phyloP scores from a whole-genome alignment of 805 yeast species.

The Saccharomycopsis vini region DNA sequence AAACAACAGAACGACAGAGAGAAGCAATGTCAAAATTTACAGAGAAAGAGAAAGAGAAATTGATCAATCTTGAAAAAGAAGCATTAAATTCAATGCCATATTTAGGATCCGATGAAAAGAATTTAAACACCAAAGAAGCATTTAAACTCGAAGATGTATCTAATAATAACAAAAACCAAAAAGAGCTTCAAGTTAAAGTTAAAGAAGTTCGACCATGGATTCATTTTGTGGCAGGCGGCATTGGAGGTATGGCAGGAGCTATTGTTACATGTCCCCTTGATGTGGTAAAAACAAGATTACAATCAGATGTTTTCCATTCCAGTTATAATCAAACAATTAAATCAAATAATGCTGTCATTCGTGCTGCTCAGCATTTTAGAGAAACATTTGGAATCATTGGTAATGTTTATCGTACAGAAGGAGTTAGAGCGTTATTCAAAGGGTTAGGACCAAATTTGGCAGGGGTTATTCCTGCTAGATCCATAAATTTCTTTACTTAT shows the following conservation, averaged over 20 bases:
- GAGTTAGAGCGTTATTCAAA: conserved; percentile 77
- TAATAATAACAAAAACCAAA: background rate
- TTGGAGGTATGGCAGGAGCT: conserved; percentile 98
- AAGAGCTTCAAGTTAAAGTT: conserved; percentile 10
- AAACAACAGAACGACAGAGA: too few relatives aligned
- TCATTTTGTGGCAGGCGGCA: conserved; percentile 83
- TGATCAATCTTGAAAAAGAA: conserved; percentile 35
- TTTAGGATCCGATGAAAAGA: conserved; percentile 65
- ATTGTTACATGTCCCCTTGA: conserved; percentile 90
- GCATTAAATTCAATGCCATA: conserved; percentile 53
- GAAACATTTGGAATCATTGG: conserved; percentile 73
- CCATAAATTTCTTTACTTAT: conserved; percentile 92
- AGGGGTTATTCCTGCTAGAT: conserved; percentile 96
- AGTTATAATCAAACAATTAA: conserved; percentile 33
- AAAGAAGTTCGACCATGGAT: conserved; percentile 47
- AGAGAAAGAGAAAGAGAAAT: conserved; percentile 18
- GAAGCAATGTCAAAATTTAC: background rate
- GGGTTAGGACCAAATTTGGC: conserved; percentile 95
- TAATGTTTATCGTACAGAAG: conserved; percentile 66
- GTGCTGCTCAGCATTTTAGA: conserved; percentile 59
- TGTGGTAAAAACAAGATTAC: conserved; percentile 90
- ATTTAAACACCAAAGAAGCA: conserved; percentile 41
- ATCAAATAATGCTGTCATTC: conserved; percentile 30
- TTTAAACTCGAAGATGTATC: conserved; percentile 11
- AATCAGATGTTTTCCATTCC: conserved; percentile 70